These are phyloP conservation scores for Sarocladiaceae sp. DNA, from an alignment of 2,329 filamentous ascomycete species.

Conservation along the genomic window DNA sequence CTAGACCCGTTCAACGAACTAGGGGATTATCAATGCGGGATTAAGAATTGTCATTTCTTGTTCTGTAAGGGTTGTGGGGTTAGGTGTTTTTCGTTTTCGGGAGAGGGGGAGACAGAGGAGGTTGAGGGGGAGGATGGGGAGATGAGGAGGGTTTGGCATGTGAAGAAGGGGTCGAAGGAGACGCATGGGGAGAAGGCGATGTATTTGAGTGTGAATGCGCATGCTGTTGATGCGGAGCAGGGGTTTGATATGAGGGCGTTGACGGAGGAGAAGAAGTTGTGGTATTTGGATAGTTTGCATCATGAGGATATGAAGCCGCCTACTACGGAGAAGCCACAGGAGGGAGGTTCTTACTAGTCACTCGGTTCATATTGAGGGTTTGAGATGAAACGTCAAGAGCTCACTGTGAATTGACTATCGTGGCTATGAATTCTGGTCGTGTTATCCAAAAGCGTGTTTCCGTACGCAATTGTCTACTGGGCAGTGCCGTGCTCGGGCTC, in stretches of 20 bases:
- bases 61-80: slow-evolving; percentile 44
- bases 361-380: too few species aligned
- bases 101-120: slow-evolving; percentile 23
- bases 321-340: slow-evolving; percentile 5
- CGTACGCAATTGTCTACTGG: neutral
- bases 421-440: too few species aligned
- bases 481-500: slow-evolving; percentile 24
- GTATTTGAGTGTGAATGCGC: slow-evolving; percentile 34
- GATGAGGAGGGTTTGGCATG: slow-evolving; percentile 23
- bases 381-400: too few species aligned
- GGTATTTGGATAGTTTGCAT: neutral
- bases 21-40: slow-evolving; percentile 35
- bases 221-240: slow-evolving; percentile 31
- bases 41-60: slow-evolving; percentile 30
- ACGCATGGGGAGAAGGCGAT: slow-evolving; percentile 11
- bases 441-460: neutral
- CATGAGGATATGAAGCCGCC: neutral
- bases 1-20: slow-evolving; percentile 30
- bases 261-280: slow-evolving; percentile 9
- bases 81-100: slow-evolving; percentile 35
- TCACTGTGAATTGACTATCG: neutral
- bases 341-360: slow-evolving; percentile 11
- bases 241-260: slow-evolving; percentile 32
- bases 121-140: neutral
- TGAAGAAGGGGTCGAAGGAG: slow-evolving; percentile 12